Evolutionary conservation across 139 green algal genomes (phyloP).

Genomic region (Coelastrella sp.): DNA sequence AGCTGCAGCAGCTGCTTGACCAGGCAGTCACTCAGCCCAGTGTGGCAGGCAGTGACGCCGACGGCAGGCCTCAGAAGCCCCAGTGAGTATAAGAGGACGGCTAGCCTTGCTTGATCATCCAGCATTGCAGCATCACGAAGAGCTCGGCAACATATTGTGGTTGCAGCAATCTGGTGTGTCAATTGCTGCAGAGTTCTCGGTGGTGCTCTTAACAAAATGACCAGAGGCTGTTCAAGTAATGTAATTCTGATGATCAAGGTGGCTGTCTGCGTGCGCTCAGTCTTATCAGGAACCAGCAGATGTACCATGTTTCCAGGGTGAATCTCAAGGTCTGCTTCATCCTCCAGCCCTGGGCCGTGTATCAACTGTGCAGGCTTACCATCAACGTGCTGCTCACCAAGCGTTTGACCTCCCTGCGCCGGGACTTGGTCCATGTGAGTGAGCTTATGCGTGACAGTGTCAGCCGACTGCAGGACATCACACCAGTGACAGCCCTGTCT

Average conservation of each 20-base stretch:
- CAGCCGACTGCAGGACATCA: neutral
- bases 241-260: too few relatives aligned
- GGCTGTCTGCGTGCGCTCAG: too few relatives aligned
- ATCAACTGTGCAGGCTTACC: neutral
- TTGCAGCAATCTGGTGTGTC: too few relatives aligned
- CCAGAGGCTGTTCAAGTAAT: too few relatives aligned
- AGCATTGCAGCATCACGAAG: neutral
- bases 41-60: neutral
- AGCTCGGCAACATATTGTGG: too few relatives aligned
- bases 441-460: conserved; percentile 48
- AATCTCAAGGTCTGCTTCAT: too few relatives aligned
- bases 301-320: too few relatives aligned
- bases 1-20: conserved; percentile 35
- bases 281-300: too few relatives aligned
- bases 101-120: neutral
- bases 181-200: too few relatives aligned
- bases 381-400: conserved; percentile 13
- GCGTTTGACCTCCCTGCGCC: conserved; percentile 38
- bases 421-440: conserved; percentile 42
- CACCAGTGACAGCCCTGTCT: neutral
- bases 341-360: too few relatives aligned
- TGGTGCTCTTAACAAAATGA: too few relatives aligned
- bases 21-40: neutral
- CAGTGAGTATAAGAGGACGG: conserved; percentile 5
- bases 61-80: neutral